Conservation (phyloP, 139 green algal genomes). For the Chlorella sorokiniana region DNA sequence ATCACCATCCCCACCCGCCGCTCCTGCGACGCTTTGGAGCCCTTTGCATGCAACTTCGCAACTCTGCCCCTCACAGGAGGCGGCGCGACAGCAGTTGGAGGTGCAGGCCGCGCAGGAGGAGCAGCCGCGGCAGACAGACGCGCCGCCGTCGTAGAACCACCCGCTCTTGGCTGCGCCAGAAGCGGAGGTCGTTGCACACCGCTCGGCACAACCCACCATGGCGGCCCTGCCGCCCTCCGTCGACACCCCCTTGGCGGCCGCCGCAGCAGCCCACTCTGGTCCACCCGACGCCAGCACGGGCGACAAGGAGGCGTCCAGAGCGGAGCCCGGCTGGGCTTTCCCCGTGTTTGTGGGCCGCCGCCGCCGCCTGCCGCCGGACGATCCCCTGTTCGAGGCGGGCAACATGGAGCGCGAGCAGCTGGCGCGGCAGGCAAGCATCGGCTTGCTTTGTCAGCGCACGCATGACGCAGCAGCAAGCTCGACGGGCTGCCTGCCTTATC, state of each 20-base stretch:
- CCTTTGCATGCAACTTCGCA: too few relatives aligned
- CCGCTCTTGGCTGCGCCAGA: too few relatives aligned
- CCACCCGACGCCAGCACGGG: neutral
- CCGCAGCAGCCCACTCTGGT: neutral
- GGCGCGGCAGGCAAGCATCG: neutral
- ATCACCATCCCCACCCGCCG: too few relatives aligned
- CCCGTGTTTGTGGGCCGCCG: constrained; percentile 37
- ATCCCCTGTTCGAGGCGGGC: constrained; percentile 38
- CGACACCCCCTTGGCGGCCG: too few relatives aligned
- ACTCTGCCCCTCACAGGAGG: neutral
- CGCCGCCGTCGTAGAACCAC: neutral
- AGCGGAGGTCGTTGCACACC: too few relatives aligned
- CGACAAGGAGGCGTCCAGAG: neutral
- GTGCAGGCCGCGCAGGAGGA: constrained; percentile 14
- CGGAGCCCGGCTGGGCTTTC: constrained; percentile 10
- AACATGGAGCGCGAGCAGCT: constrained; percentile 34
- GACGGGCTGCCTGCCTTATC: too few relatives aligned
- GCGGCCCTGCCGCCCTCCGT: too few relatives aligned
- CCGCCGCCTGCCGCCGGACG: constrained; percentile 20
- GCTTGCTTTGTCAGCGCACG: neutral
- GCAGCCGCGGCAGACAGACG: neutral
- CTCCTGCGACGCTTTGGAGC: too few relatives aligned
- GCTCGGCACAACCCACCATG: too few relatives aligned
- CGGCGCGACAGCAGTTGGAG: constrained; percentile 12
- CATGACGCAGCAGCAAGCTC: neutral